Evolutionary conservation across 192 early-diverging fungal species (phyloP).

Genomic region (Coemansia umbellata): DNA sequence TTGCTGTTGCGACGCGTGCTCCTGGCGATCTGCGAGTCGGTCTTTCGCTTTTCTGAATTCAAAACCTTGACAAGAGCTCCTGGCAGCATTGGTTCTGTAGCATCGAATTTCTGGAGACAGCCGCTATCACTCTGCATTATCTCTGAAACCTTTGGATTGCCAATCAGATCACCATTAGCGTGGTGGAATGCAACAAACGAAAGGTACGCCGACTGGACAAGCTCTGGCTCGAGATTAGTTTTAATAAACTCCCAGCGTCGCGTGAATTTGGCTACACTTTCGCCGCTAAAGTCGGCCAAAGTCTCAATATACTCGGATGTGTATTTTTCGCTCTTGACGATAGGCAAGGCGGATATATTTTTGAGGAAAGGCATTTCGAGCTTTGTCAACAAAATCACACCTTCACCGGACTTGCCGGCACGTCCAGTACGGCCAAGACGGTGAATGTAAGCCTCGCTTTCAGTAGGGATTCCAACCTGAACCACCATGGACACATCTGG

Average conservation of each 20-base stretch:
- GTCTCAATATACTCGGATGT: slow-evolving; percentile 19
- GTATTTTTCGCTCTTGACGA: slow-evolving; percentile 51
- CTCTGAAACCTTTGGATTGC: slow-evolving; percentile 8
- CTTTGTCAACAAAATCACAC: slow-evolving; percentile 72
- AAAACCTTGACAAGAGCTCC: slow-evolving; percentile 3
- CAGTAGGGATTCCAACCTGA: slow-evolving; percentile 81
- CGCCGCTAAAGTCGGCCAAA: slow-evolving; percentile 15
- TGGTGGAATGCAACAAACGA: slow-evolving; percentile 44
- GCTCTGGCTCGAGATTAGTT: slow-evolving; percentile 14
- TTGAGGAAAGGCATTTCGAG: slow-evolving; percentile 75
- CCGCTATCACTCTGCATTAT: slow-evolving; percentile 14
- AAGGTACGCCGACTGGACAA: slow-evolving; percentile 44
- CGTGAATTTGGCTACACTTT: slow-evolving; percentile 23
- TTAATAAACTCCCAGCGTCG: slow-evolving; percentile 20
- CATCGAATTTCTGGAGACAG: slow-evolving; percentile 26
- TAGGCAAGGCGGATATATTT: slow-evolving; percentile 55
- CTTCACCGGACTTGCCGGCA: slow-evolving; percentile 88
- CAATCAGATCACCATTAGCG: slow-evolving; percentile 7
- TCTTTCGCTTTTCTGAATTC: not conserved
- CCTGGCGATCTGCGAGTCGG: not conserved
- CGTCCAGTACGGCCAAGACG: slow-evolving; percentile 95
- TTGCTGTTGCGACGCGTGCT: no score
- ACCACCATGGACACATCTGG: slow-evolving; percentile 88
- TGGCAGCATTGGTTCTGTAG: slow-evolving; percentile 12
- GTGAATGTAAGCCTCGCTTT: slow-evolving; percentile 90